These are phyloP conservation scores for Termitomyces sp. DNA, from an alignment of 768 basidiomycete genomes.

Conservation along the genomic window DNA sequence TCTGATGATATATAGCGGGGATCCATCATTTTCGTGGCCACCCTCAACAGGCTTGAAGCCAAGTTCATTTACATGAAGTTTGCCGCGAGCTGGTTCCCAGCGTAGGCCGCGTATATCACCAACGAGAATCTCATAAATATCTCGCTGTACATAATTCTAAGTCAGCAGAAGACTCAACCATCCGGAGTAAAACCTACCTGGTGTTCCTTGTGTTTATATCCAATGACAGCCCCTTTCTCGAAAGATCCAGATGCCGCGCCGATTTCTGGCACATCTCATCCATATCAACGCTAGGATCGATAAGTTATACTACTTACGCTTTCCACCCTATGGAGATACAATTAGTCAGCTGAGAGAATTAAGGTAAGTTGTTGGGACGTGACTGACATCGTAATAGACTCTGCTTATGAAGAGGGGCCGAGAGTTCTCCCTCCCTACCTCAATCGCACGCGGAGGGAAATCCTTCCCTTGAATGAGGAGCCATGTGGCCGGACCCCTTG, in stretches of 20 bases:
- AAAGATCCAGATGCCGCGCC: slow-evolving; percentile 60
- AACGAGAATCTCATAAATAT: slow-evolving; percentile 65
- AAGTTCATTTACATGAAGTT: slow-evolving; percentile 38
- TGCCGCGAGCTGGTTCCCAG: slow-evolving; percentile 52
- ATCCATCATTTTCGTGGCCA: slow-evolving; percentile 59
- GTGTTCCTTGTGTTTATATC: slow-evolving; percentile 53
- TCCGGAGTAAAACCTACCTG: slow-evolving; percentile 35
- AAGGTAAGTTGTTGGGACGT: neutral
- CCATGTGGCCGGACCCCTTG: slow-evolving; percentile 53
- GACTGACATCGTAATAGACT: slow-evolving; percentile 50
- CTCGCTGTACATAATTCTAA: slow-evolving; percentile 35
- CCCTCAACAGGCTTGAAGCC: slow-evolving; percentile 58
- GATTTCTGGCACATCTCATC: slow-evolving; percentile 37
- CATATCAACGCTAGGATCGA: slow-evolving; percentile 20
- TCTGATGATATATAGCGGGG: slow-evolving; percentile 54
- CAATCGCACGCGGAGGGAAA: slow-evolving; percentile 56
- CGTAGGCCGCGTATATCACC: slow-evolving; percentile 50
- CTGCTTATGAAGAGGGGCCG: slow-evolving; percentile 54
- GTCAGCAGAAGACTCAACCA: neutral
- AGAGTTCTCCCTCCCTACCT: slow-evolving; percentile 49
- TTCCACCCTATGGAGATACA: slow-evolving; percentile 36
- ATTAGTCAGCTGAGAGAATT: neutral
- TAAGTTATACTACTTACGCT: slow-evolving; percentile 41
- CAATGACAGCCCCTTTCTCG: slow-evolving; percentile 60
- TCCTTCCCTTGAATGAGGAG: slow-evolving; percentile 50